Evolutionary conservation across 768 basidiomycete species (phyloP), one percentile per base, ranked within the genome.

Genomic region (Leccinum disarticulatum): DNA sequence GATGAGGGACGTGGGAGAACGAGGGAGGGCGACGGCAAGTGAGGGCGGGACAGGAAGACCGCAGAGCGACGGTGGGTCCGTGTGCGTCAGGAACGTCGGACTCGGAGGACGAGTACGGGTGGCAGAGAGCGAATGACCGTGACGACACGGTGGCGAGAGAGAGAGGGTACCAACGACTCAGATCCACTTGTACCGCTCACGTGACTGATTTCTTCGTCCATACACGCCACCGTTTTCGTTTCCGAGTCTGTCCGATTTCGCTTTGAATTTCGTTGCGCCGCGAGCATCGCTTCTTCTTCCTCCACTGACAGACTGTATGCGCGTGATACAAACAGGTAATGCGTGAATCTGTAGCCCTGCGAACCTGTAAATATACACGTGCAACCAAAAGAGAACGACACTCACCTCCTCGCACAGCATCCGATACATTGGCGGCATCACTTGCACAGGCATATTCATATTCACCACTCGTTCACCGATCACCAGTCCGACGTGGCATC

Each of bases 341-440:
- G n/a, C n/a, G n/a, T n/a, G n/a, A 82, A 72, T 11, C 68, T 70
- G 66, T 87, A 93, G 1, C 83, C 80, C 83, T 81, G 28, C 52
- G n/a, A 27, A n/a, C 25, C 17, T 48, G 52, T 19, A 6, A 1
- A 19, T 31, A 48, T 22, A 57, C 54, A 48, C 8, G 0, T 8
- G 6, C 13, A 30, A 19, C 25, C 11, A 47, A 35, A 5, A 31
- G 19, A 28, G 11, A 11, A 17, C 57, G n/a, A 55, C 1, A 77
- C 84, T 55, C 58, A 89, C 91, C 72, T 99, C 96, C 50, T 91
- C 86, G 0, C 79, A 76, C 25, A 98, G 80, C 90, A 98, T 94
- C 48, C 80, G 80, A 73, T 95, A 98, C 87, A 97, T 89, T 1
- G 93, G 95, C 6, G 94, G 90, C 9, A 96, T 81, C 35, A 95